Evolutionary conservation across 192 early-diverging fungal genomes (phyloP).

Genomic region (Backusella liffmaniae): DNA sequence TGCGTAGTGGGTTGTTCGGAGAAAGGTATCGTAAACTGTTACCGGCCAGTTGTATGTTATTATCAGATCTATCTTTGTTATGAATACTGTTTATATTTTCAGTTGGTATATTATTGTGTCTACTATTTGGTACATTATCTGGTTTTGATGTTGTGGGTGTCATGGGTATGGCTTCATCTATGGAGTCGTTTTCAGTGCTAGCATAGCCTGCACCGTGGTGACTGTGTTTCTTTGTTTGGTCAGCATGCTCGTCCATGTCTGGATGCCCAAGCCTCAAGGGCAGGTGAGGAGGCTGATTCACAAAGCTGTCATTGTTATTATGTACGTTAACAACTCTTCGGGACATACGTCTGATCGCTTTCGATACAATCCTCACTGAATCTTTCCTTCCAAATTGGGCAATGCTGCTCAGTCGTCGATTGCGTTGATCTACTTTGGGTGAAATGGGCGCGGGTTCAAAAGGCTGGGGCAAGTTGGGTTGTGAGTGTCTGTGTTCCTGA

Average conservation of each 20-base stretch:
- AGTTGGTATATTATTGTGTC: not conserved
- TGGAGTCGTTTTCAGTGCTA: not conserved
- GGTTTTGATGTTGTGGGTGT: not conserved
- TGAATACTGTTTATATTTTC: not conserved
- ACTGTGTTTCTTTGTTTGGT: not conserved
- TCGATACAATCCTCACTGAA: not conserved
- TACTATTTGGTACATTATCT: not conserved
- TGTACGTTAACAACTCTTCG: conserved; percentile 14
- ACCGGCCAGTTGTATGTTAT: conserved; percentile 14
- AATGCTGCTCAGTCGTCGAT: not conserved
- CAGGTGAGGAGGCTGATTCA: not conserved
- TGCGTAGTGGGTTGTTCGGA: conserved; percentile 42
- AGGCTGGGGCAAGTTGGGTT: not conserved
- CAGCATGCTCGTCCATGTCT: not conserved
- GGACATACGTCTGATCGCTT: conserved; percentile 8
- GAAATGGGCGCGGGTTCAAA: conserved; percentile 9
- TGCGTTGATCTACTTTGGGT: not conserved
- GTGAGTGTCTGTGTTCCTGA: conserved; percentile 10
- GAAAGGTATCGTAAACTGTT: conserved; percentile 41
- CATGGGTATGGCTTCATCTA: conserved; percentile 2
- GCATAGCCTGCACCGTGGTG: not conserved
- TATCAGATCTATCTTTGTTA: not conserved
- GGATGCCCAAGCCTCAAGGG: not conserved
- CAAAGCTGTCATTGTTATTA: not conserved
- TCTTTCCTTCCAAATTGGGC: not conserved